These are phyloP conservation scores for Tulasnella sp. DNA, from an alignment of 768 basidiomycete genomes.

Conservation along the genomic window DNA sequence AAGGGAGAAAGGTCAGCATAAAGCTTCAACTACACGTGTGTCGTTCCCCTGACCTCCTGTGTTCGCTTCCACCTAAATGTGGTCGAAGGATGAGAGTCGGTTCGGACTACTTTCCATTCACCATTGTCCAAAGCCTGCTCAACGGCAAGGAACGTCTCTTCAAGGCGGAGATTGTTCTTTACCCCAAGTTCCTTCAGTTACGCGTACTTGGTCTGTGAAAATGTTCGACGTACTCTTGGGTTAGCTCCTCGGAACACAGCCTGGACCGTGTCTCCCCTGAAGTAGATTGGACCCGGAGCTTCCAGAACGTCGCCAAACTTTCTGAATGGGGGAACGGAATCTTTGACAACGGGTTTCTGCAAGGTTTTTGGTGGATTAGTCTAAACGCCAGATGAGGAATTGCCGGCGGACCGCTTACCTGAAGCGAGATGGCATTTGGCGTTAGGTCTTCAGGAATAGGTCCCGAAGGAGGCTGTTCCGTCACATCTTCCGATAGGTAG, in stretches of 20 bases:
- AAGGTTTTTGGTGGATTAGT: background rate
- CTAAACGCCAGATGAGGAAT: background rate
- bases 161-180: slow-evolving; percentile 70
- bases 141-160: slow-evolving; percentile 62
- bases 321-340: slow-evolving; percentile 48
- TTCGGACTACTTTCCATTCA: slow-evolving; percentile 51
- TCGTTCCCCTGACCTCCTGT: slow-evolving; percentile 36
- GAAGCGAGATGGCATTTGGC: slow-evolving; percentile 58
- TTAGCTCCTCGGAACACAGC: slow-evolving; percentile 69
- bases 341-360: slow-evolving; percentile 56
- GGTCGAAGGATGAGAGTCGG: slow-evolving; percentile 75
- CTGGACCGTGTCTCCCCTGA: slow-evolving; percentile 48
- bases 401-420: slow-evolving; percentile 33
- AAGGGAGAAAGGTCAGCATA: background rate
- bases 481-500: slow-evolving; percentile 46
- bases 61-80: slow-evolving; percentile 56
- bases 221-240: slow-evolving; percentile 48
- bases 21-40: background rate
- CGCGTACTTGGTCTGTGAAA: background rate
- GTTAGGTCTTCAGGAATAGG: slow-evolving; percentile 57
- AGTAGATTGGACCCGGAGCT: slow-evolving; percentile 44
- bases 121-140: slow-evolving; percentile 42
- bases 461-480: slow-evolving; percentile 51
- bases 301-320: slow-evolving; percentile 54
- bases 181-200: background rate